Base-by-base conservation (phyloP, 164 flowering plant species). In the Magnolia sinica region DNA sequence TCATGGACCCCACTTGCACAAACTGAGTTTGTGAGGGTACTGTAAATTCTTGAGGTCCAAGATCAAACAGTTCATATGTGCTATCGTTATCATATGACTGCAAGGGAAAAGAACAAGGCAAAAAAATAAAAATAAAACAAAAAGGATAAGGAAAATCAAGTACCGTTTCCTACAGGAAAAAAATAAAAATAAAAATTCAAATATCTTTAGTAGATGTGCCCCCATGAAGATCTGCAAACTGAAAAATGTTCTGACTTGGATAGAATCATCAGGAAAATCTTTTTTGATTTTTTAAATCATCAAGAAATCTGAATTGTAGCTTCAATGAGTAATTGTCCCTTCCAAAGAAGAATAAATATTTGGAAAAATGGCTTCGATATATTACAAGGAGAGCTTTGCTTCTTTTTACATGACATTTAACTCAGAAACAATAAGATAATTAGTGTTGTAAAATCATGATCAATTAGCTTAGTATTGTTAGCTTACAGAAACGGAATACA, bases 401-500 rank as follows among this genome's bases (percentile, higher is more conserved):
- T 16, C 18, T 16, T 37, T 55, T 55, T 55, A 55, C 61, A 10
- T 24, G 71, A 29, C 16, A 2, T 29, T 16, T 24, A 68, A 10
- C 45, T 68, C 49, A 29, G 50, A 18, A 7, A 68, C 49, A 29
- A 29, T 29, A 19, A 10, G 8, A 16, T 16, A 23, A 68, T 68
- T 18, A 37, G 31, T 37, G 31, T 16, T 16, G 20, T 18, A 14
- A 45, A 19, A 68, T 16, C 37, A 68, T 31, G 50, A 68, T 24
- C 18, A 29, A 16, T 16, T 5, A 31, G n/a, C 31, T 18, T 68
- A 16, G 7, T 22, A 24, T 29, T 24, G 45, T 18, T 19, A 7
- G 13, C n/a, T 10, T 8, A 76, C 59, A 79, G 75, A 51, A 74
- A 84, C 81, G 80, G 80, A 68, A 87, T 84, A 74, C 87, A 87